phyloP scores from a whole-genome alignment of 768 basidiomycete genomes.

The Auriscalpium vulgare region DNA sequence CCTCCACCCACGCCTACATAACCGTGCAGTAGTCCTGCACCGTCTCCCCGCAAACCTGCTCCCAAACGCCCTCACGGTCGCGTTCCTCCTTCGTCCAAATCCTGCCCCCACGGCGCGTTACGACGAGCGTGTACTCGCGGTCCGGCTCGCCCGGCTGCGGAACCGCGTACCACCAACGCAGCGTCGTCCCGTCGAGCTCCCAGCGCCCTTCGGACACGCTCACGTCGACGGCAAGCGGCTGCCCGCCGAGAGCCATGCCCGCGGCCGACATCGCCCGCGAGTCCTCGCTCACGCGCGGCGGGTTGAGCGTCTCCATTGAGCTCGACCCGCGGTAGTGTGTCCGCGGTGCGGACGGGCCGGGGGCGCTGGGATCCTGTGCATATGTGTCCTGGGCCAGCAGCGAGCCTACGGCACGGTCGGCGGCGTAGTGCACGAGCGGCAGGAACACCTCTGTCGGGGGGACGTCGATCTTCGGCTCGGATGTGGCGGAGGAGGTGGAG shows the following conservation, averaged over 20 bases:
- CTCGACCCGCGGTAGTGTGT: conserved; percentile 1
- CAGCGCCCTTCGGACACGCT: conserved; percentile 39
- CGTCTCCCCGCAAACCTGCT: conserved; percentile 4
- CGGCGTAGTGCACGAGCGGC: conserved; percentile 84
- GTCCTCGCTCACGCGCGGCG: conserved; percentile 39
- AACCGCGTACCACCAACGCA: conserved; percentile 34
- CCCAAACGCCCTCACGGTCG: conserved; percentile 8
- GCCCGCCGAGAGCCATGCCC: neutral
- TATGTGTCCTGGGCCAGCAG: conserved; percentile 1
- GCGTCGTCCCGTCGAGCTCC: conserved; percentile 38
- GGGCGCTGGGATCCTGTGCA: conserved; percentile 6
- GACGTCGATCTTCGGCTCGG: conserved; percentile 26
- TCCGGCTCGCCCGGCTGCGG: conserved; percentile 22
- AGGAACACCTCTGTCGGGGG: conserved; percentile 83
- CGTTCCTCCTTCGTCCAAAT: conserved; percentile 20
- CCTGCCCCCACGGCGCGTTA: conserved; percentile 23
- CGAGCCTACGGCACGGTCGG: conserved; percentile 24
- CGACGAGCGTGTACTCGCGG: conserved; percentile 23
- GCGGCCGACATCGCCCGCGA: conserved; percentile 38
- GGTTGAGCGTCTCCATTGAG: conserved; percentile 11
- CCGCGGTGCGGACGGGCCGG: neutral
- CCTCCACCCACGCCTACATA: neutral
- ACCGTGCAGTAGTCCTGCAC: too few relatives aligned
- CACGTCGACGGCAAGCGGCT: conserved; percentile 33
- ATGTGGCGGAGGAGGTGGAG: conserved; percentile 12